Percentiles rank a stretch among this genome's conserved stretches.
Conservation (phyloP, 495 filamentous ascomycete genomes). For the Hypoxylon cercidicola region DNA sequence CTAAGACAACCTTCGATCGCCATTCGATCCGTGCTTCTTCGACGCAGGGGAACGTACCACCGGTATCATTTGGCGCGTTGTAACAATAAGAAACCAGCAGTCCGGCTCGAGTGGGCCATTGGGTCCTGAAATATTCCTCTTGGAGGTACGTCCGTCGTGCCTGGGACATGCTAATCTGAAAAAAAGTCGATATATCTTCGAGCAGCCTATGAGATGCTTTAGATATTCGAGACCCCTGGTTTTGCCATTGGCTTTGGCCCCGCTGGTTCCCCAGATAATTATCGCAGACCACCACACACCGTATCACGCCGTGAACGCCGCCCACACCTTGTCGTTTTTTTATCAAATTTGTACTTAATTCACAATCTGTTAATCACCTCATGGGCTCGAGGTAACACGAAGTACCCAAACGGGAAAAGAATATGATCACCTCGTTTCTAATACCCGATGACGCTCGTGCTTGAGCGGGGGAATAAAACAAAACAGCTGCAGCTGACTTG, state of each 20-base stretch:
- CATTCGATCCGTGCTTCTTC: slow-evolving; percentile 29
- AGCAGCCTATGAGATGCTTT: slow-evolving; percentile 22
- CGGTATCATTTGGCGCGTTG: slow-evolving; percentile 41
- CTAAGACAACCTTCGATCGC: slow-evolving; percentile 24
- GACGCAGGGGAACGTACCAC: slow-evolving; percentile 40
- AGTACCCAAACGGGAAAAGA: slow-evolving; percentile 10
- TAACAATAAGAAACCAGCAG: slow-evolving; percentile 36
- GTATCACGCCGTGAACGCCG: too few species aligned
- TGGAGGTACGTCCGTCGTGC: neutral
- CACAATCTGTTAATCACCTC: slow-evolving; percentile 34
- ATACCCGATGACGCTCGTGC: slow-evolving; percentile 22
- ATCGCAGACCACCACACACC: neutral
- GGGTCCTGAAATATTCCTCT: slow-evolving; percentile 27
- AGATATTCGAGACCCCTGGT: slow-evolving; percentile 29
- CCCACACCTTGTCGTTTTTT: too few species aligned
- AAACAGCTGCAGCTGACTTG: slow-evolving; percentile 37
- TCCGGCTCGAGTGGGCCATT: slow-evolving; percentile 33
- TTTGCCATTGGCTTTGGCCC: slow-evolving; percentile 19
- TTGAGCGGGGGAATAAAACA: slow-evolving; percentile 30
- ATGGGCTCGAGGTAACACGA: slow-evolving; percentile 15
- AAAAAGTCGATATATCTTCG: slow-evolving; percentile 24
- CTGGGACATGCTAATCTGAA: slow-evolving; percentile 33
- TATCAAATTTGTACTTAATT: neutral
- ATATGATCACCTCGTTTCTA: slow-evolving; percentile 2
- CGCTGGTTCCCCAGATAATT: slow-evolving; percentile 26